These are phyloP conservation scores for Neopestalotiopsis rosae DNA, from an alignment of 2,329 filamentous ascomycete species.

Conservation along the genomic window DNA sequence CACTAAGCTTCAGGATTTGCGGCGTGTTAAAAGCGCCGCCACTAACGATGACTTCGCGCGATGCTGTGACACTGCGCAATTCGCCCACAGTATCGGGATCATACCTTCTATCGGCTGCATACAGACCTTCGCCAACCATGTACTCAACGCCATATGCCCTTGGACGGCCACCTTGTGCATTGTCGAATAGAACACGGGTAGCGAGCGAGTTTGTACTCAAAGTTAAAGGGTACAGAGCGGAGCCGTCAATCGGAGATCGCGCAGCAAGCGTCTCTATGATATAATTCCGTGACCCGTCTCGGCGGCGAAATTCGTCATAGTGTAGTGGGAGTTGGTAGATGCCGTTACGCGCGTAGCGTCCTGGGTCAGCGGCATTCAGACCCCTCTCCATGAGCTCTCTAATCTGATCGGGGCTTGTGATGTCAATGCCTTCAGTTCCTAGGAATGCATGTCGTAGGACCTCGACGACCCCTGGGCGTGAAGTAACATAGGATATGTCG, in stretches of 20 bases:
- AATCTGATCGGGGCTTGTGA: background rate
- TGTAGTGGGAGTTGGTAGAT: background rate
- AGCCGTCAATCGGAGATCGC: background rate
- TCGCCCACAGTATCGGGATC: background rate
- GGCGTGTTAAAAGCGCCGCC: constrained; percentile 35
- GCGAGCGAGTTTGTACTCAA: background rate
- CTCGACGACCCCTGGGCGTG: background rate
- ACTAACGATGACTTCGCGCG: constrained; percentile 22
- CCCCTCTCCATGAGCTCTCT: background rate
- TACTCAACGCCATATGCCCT: background rate
- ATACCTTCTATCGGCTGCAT: background rate
- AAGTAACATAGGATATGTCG: background rate
- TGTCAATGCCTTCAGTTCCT: background rate
- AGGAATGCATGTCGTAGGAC: background rate
- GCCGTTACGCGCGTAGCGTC: background rate
- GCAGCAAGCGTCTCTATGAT: constrained; percentile 17
- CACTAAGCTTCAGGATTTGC: constrained; percentile 39
- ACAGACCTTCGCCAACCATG: background rate
- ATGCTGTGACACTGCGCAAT: constrained; percentile 27
- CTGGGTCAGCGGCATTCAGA: background rate
- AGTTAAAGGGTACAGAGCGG: background rate
- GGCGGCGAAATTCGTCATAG: background rate
- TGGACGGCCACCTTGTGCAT: background rate
- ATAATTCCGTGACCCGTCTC: constrained; percentile 34
- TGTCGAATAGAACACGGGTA: background rate